These are phyloP conservation scores for Elsinoe arachidis DNA, from an alignment of 2,329 filamentous ascomycete genomes.

Conservation along the genomic window DNA sequence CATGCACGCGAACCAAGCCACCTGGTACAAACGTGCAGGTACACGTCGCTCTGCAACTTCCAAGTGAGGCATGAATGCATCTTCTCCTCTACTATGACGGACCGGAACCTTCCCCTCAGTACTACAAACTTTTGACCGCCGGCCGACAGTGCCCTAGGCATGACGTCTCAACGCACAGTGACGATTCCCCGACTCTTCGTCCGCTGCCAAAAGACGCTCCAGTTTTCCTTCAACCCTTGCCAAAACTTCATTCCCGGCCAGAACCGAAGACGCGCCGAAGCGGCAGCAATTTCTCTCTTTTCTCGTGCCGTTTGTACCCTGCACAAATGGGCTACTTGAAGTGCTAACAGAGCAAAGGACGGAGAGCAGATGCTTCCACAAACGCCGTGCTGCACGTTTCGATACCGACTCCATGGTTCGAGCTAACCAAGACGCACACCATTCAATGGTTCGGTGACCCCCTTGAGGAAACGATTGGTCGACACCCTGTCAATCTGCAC, in stretches of 20 bases:
- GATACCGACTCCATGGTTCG: conserved; percentile 9
- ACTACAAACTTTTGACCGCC: conserved; percentile 2
- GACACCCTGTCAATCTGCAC: conserved; percentile 6
- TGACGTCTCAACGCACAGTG: conserved; percentile 11
- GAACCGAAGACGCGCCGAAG: conserved; percentile 10
- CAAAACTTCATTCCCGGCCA: background rate
- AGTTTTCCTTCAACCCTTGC: background rate
- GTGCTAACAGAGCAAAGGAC: background rate
- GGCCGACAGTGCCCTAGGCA: conserved; percentile 6
- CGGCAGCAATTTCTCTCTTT: conserved; percentile 2
- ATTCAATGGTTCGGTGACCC: background rate
- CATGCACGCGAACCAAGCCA: conserved; percentile 1
- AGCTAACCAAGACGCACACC: conserved; percentile 8
- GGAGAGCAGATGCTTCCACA: background rate
- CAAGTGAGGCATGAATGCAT: conserved; percentile 1
- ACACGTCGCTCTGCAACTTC: background rate
- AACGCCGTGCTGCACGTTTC: conserved; percentile 2
- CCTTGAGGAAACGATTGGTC: conserved; percentile 9
- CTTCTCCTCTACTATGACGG: background rate
- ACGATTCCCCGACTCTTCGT: conserved; percentile 9
- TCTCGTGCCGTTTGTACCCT: conserved; percentile 2
- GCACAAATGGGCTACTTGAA: background rate
- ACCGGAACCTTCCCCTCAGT: background rate
- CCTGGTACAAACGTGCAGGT: background rate
- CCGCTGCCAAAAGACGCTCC: background rate